Evolutionary conservation across 257 asterid species (phyloP).

Genomic region (Capsicum chinense): DNA sequence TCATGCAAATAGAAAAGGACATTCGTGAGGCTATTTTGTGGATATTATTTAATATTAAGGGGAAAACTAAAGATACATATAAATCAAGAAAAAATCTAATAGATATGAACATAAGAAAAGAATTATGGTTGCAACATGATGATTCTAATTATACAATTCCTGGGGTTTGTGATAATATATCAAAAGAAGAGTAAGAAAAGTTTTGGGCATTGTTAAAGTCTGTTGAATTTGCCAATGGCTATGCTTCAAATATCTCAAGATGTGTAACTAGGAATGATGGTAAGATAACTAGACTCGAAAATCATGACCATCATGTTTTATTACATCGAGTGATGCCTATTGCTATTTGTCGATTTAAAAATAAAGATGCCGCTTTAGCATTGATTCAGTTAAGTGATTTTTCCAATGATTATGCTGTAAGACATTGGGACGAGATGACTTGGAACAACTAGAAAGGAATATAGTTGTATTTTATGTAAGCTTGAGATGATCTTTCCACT

Average conservation of each 20-base stretch:
- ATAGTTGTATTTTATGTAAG: conserved; percentile 20
- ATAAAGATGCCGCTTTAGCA: neutral
- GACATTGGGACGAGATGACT: neutral
- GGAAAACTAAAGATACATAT: conserved; percentile 25
- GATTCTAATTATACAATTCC: neutral
- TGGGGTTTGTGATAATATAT: neutral
- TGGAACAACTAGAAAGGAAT: neutral
- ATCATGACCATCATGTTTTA: neutral
- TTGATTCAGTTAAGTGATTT: neutral
- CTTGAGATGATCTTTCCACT: conserved; percentile 20
- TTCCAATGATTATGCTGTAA: conserved; percentile 14
- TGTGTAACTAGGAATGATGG: too few relatives aligned
- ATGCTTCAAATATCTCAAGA: too few relatives aligned
- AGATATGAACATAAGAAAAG: conserved; percentile 26
- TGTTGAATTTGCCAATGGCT: neutral
- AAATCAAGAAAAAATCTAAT: conserved; percentile 24
- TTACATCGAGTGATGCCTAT: conserved; percentile 20
- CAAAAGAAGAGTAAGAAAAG: neutral
- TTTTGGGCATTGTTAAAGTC: neutral
- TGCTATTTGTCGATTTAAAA: neutral
- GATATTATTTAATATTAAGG: conserved; percentile 24
- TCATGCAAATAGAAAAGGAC: conserved; percentile 29
- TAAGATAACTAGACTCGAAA: too few relatives aligned
- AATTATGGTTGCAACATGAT: neutral
- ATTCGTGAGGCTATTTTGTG: neutral